Evolutionary conservation across 805 yeast genomes (phyloP).

Genomic region (Wickerhamomyces xylosicus): DNA sequence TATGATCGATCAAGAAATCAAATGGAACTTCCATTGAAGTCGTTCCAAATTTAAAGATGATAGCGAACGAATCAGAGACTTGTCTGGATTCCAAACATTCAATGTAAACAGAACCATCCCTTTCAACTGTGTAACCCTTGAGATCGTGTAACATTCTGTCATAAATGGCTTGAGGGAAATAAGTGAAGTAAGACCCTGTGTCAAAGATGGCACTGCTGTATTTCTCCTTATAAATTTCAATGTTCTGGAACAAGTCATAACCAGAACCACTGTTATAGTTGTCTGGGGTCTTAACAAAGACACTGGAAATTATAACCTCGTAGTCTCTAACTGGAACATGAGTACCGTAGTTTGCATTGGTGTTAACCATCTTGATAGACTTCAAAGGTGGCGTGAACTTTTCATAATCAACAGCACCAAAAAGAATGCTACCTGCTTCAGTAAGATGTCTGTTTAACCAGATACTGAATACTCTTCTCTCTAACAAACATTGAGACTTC

Average conservation of each 20-base stretch:
- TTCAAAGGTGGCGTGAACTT: slow-evolving; percentile 25
- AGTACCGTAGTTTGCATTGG: not conserved
- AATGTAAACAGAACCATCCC: not conserved
- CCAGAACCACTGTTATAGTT: not conserved
- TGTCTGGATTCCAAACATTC: not conserved
- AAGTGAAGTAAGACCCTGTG: slow-evolving; percentile 13
- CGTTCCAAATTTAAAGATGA: slow-evolving; percentile 7
- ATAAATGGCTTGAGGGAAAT: slow-evolving; percentile 11
- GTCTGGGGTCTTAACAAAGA: slow-evolving; percentile 1
- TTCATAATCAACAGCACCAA: slow-evolving; percentile 31
- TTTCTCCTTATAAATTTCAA: slow-evolving; percentile 1
- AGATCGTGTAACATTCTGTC: not conserved
- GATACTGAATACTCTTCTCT: slow-evolving; percentile 11
- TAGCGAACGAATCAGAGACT: not conserved
- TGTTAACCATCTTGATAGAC: slow-evolving; percentile 22
- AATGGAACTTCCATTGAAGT: slow-evolving; percentile 2
- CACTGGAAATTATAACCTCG: slow-evolving; percentile 9
- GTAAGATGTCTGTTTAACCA: slow-evolving; percentile 7
- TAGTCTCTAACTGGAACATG: slow-evolving; percentile 6
- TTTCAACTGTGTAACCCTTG: slow-evolving; percentile 2
- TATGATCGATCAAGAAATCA: slow-evolving; percentile 1
- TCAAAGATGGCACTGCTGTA: slow-evolving; percentile 11
- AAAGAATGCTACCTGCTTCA: slow-evolving; percentile 18
- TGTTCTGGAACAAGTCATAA: slow-evolving; percentile 3
- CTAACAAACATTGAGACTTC: slow-evolving; percentile 2